A percentile compares a stretch with the other conserved stretches of the same genome.
phyloP scores from a whole-genome alignment of 495 filamentous ascomycete species.

The Xylaria venustula region DNA sequence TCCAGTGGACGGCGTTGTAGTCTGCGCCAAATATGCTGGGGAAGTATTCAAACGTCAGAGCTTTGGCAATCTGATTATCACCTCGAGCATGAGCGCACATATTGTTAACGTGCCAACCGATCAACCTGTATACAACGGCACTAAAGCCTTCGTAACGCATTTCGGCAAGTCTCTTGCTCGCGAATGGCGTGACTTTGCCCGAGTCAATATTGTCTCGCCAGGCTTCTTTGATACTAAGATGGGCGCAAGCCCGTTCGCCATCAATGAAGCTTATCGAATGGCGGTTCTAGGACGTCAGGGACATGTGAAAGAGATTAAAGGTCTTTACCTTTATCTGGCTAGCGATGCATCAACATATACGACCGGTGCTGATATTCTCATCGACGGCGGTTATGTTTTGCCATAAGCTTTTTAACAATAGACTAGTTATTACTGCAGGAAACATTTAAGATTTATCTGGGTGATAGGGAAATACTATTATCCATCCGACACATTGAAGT shows the following conservation, averaged over 20 bases:
- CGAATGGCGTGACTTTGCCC: constrained; percentile 70
- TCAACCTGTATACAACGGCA: constrained; percentile 61
- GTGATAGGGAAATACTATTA: too few relatives aligned
- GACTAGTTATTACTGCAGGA: too few relatives aligned
- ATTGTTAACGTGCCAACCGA: constrained; percentile 63
- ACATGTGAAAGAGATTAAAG: constrained; percentile 26
- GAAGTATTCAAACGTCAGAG: constrained; percentile 47
- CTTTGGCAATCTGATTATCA: constrained; percentile 38
- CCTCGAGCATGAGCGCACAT: constrained; percentile 60
- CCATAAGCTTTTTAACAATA: too few relatives aligned
- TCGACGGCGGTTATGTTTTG: constrained; percentile 48
- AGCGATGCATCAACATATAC: constrained; percentile 62
- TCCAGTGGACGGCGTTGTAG: constrained; percentile 47
- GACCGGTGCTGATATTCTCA: constrained; percentile 62
- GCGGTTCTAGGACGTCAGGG: constrained; percentile 28
- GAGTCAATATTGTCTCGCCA: constrained; percentile 56
- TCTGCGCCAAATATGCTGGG: constrained; percentile 51
- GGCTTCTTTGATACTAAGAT: constrained; percentile 20
- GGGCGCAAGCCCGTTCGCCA: constrained; percentile 24
- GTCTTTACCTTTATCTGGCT: constrained; percentile 52
- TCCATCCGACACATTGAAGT: too few relatives aligned
- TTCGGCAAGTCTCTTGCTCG: constrained; percentile 57
- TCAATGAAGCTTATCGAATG: constrained; percentile 38
- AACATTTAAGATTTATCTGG: too few relatives aligned
- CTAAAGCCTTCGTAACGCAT: constrained; percentile 55